phyloP scores from a whole-genome alignment of 495 filamentous ascomycete species.

The Rostrohypoxylon terebratum region DNA sequence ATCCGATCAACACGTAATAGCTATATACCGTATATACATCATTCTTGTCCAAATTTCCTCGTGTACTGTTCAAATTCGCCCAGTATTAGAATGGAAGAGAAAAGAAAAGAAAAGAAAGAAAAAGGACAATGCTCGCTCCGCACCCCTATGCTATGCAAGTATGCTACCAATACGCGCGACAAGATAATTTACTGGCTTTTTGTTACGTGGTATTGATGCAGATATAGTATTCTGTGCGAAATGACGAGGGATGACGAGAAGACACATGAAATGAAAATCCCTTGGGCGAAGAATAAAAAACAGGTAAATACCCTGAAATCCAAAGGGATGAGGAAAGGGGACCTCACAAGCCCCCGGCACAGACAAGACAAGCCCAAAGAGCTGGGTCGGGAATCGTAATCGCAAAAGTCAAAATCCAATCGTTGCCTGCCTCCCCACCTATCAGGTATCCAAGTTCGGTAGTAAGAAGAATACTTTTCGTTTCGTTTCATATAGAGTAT shows the following conservation, averaged over 20 bases:
- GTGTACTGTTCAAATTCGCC: slow-evolving; percentile 1
- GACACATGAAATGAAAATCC: slow-evolving; percentile 5
- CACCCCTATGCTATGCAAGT: slow-evolving; percentile 32
- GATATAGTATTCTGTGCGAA: slow-evolving; percentile 30
- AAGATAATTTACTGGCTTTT: slow-evolving; percentile 11
- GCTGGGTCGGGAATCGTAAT: not conserved
- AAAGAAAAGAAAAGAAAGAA: not conserved
- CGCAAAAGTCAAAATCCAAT: slow-evolving; percentile 11
- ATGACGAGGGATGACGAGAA: not conserved
- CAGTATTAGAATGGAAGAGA: slow-evolving; percentile 3
- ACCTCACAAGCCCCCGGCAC: not conserved
- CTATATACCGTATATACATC: slow-evolving; percentile 21
- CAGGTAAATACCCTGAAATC: not conserved
- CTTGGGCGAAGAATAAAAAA: not conserved
- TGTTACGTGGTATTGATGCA: slow-evolving; percentile 17
- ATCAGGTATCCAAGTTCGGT: slow-evolving; percentile 22
- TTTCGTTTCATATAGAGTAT: not conserved
- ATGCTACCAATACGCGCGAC: slow-evolving; percentile 23
- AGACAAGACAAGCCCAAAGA: not conserved
- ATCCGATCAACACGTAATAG: not conserved
- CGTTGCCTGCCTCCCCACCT: slow-evolving; percentile 29
- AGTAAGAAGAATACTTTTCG: slow-evolving; percentile 10
- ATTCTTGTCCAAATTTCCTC: slow-evolving; percentile 8
- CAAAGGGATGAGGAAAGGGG: not conserved
- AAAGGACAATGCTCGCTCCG: slow-evolving; percentile 33